Percentiles rank a stretch among this genome's conserved stretches.
These are phyloP conservation scores for Fusarium sp. DNA, from an alignment of 2,329 filamentous ascomycete species.

Conservation along the genomic window DNA sequence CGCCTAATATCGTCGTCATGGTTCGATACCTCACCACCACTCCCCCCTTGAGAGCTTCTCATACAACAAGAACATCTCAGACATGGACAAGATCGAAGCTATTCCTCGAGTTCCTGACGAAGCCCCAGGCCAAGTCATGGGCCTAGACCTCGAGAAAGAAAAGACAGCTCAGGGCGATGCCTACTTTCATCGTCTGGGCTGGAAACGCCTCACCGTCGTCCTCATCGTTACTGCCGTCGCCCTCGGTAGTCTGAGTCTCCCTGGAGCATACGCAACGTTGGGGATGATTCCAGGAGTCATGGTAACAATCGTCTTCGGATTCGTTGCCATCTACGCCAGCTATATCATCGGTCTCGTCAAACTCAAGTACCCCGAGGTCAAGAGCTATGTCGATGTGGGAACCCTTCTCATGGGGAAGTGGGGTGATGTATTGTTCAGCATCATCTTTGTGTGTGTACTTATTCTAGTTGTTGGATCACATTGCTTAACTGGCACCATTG, in stretches of 20 bases:
- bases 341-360: not conserved
- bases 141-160: not conserved
- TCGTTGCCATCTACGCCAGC: not conserved
- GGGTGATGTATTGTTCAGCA: not conserved
- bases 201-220: not conserved
- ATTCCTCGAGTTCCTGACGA: not conserved
- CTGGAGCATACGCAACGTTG: not conserved
- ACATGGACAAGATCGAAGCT: not conserved
- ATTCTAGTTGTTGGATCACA: not conserved
- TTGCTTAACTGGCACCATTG: not conserved
- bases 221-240: not conserved
- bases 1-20: not conserved
- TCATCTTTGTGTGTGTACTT: not conserved
- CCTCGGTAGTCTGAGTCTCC: not conserved
- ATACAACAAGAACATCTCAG: not conserved
- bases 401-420: not conserved
- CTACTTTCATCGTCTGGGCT: not conserved
- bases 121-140: not conserved
- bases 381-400: not conserved
- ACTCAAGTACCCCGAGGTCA: not conserved
- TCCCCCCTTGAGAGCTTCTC: not conserved
- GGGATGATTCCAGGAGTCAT: not conserved
- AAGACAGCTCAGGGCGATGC: not conserved
- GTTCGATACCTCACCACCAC: not conserved
- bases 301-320: not conserved